These are phyloP conservation scores for Neopestalotiopsis sp. DNA, from an alignment of 2,329 filamentous ascomycete species.

Conservation along the genomic window DNA sequence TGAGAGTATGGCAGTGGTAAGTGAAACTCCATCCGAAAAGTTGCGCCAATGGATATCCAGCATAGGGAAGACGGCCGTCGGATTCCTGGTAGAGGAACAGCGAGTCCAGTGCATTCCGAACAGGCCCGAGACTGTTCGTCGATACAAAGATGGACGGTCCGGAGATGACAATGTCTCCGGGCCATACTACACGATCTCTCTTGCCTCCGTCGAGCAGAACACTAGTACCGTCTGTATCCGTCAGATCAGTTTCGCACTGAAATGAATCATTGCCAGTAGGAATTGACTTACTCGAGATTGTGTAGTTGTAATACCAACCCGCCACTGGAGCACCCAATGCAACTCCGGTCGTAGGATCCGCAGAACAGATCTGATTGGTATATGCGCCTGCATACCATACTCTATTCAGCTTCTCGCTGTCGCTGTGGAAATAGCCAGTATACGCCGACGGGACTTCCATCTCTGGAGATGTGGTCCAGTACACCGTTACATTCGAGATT, in stretches of 20 bases:
- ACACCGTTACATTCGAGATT: neutral
- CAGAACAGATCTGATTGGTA: slow-evolving; percentile 48
- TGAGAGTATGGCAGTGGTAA: slow-evolving; percentile 46
- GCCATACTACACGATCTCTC: slow-evolving; percentile 61
- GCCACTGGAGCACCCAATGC: neutral
- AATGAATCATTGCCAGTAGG: neutral
- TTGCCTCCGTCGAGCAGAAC: slow-evolving; percentile 54
- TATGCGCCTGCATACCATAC: slow-evolving; percentile 63
- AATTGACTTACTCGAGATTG: neutral
- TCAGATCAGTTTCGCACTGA: neutral
- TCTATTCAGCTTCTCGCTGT: slow-evolving; percentile 54
- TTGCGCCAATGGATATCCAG: neutral
- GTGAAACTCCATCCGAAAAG: neutral
- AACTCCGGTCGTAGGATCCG: slow-evolving; percentile 12
- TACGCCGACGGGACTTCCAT: slow-evolving; percentile 40
- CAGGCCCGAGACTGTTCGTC: slow-evolving; percentile 46
- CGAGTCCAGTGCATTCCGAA: slow-evolving; percentile 46
- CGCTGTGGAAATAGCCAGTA: slow-evolving; percentile 58
- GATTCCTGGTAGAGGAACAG: slow-evolving; percentile 40
- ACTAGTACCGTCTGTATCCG: neutral
- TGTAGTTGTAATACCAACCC: neutral
- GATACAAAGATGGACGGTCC: slow-evolving; percentile 55
- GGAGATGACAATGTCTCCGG: slow-evolving; percentile 62
- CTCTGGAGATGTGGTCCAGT: neutral
- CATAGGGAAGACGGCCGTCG: neutral